A percentile compares a stretch with the other conserved stretches of the same genome.
Evolutionary conservation across 805 yeast genomes (phyloP).

Genomic region (Sungouiozyma intestinalis): DNA sequence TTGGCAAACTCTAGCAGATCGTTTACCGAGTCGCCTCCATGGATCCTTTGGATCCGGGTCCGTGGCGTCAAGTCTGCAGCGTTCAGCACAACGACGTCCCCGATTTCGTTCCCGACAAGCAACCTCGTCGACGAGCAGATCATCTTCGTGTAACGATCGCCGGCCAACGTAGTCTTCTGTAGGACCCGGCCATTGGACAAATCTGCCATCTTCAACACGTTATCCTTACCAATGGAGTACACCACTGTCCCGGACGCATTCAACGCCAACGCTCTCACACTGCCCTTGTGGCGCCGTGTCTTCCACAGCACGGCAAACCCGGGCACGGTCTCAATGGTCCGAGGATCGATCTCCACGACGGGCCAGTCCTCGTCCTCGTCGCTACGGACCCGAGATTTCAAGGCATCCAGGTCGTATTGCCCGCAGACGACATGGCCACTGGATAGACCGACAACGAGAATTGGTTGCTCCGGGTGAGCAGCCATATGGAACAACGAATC

Average conservation of each 20-base stretch:
- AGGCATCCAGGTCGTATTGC: conserved; percentile 34
- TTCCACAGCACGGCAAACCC: conserved; percentile 50
- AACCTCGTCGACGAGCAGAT: conserved; percentile 33
- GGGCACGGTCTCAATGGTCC: conserved; percentile 1
- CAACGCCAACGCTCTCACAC: conserved; percentile 65
- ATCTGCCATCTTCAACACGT: conserved; percentile 62
- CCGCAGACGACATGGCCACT: conserved; percentile 65
- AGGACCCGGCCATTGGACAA: conserved; percentile 67
- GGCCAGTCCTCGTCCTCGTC: conserved; percentile 3
- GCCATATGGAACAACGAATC: conserved; percentile 56
- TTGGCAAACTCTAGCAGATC: conserved; percentile 58
- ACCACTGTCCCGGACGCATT: conserved; percentile 41
- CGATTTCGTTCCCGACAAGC: conserved; percentile 56
- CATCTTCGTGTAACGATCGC: conserved; percentile 27
- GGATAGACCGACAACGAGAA: conserved; percentile 64
- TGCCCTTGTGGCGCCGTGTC: conserved; percentile 82
- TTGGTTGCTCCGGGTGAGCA: conserved; percentile 64
- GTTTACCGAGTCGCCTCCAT: conserved; percentile 66
- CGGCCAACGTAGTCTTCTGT: conserved; percentile 31
- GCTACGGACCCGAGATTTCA: not conserved
- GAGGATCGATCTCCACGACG: not conserved
- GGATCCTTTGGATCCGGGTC: conserved; percentile 44
- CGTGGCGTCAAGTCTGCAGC: conserved; percentile 41
- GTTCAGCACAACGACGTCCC: conserved; percentile 55
- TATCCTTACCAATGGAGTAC: conserved; percentile 71